Base-by-base conservation (phyloP, 495 filamentous ascomycete species). In the Hyaloscypha bicolor region DNA sequence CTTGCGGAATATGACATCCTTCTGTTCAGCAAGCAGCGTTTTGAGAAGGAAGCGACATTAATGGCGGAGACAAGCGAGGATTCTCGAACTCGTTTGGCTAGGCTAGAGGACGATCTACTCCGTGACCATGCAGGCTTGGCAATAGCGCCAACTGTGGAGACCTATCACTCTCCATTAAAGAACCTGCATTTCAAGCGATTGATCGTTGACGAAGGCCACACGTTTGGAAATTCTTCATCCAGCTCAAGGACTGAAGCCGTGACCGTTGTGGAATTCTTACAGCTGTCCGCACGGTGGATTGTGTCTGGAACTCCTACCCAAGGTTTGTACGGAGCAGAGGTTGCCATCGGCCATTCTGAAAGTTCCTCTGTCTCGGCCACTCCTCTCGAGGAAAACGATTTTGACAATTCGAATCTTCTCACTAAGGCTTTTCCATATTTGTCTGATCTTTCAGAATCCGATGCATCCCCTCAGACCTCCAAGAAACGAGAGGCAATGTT, bases 191-290 rank as follows among this genome's bases (percentile, higher is more conserved):
- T 93, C 82, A 86, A 96, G 66, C 86, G 94, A 14, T 85, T 94
- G 53, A 93, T 98, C 42, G 88, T 96, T 37, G 94, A 98, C 63
- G 94, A 98, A 82, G 94, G 94, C 1, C 93, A 97, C 73, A 89
- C 85, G 52, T 87, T 96, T 51, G 90, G 90, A 0, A 85, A 82
- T 35, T 77, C 79, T 0, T 80, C 83, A 6, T 76, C 79, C 21
- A 85, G 83, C 16, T 79, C 79, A 42, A 86, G 83, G 64, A 89
- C 85, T 19, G 89, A 91, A 55, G 81, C 93, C 45, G 84, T 90
- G 45, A 80, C 84, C 33, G 83, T 92, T 9, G 79, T 94, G 0
- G 85, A 90, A 25, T 81, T 84, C 57, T 80, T 98, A 6, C 82
- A 86, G 35, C 83, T 92, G 29, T 86, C 93, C 39, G 84, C 91